A percentile compares a stretch with the other conserved stretches of the same genome.
phyloP scores from a whole-genome alignment of 2,329 filamentous ascomycete species.

The Biscogniauxia marginata region DNA sequence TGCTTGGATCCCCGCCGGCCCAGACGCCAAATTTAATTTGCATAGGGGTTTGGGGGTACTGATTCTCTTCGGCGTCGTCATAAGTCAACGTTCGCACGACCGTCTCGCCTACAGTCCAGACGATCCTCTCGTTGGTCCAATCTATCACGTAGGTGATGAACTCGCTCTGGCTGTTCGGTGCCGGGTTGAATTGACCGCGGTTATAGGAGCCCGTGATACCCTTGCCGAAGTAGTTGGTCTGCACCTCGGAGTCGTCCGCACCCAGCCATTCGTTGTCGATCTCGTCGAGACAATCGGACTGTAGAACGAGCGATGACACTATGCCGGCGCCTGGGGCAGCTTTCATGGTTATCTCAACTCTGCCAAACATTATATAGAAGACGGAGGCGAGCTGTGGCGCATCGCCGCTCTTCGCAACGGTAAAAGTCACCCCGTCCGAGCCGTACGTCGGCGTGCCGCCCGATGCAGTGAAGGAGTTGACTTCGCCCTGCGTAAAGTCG shows the following conservation, averaged over 20 bases:
- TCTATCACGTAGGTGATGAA: conserved; percentile 90
- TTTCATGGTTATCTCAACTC: conserved; percentile 81
- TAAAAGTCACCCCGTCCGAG: conserved; percentile 76
- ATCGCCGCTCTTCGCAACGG: conserved; percentile 74
- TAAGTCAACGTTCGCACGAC: conserved; percentile 74
- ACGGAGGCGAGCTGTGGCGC: conserved; percentile 82
- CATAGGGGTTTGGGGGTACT: conserved; percentile 96
- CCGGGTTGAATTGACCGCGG: conserved; percentile 78
- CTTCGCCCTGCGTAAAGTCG: conserved; percentile 77
- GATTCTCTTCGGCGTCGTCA: conserved; percentile 63
- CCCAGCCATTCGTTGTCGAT: conserved; percentile 98
- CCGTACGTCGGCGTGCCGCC: conserved; percentile 71
- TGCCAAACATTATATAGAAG: conserved; percentile 99
- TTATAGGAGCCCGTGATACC: conserved; percentile 83
- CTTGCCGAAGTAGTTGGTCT: conserved; percentile 97
- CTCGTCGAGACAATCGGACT: conserved; percentile 91
- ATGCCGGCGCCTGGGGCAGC: conserved; percentile 87
- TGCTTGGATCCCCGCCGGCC: conserved; percentile 84
- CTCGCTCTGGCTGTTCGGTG: conserved; percentile 63
- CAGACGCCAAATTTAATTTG: conserved; percentile 89
- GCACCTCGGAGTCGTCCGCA: conserved; percentile 71
- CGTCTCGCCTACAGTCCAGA: conserved; percentile 80
- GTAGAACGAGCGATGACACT: conserved; percentile 86
- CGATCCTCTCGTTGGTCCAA: conserved; percentile 82
- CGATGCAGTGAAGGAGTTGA: conserved; percentile 72